phyloP scores from a whole-genome alignment of 2,329 filamentous ascomycete species.

The Remersonia thermophila region DNA sequence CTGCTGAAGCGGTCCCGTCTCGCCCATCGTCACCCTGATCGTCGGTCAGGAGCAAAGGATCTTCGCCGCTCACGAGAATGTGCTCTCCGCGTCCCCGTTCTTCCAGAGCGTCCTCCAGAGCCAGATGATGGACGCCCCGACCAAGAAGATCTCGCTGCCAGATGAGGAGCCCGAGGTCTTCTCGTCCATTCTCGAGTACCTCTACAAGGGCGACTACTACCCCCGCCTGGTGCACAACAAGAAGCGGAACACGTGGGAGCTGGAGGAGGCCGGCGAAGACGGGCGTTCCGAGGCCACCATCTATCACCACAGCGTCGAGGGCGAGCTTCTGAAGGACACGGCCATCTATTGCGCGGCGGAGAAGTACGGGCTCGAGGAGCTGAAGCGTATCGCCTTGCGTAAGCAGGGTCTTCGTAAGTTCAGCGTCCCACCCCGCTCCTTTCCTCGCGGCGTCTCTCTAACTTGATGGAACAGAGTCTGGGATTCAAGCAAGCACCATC shows the following conservation, averaged over 20 bases:
- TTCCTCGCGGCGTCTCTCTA: not conserved
- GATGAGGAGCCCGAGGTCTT: conserved; percentile 86
- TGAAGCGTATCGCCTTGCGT: conserved; percentile 71
- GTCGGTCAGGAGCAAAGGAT: conserved; percentile 73
- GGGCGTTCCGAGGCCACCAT: conserved; percentile 48
- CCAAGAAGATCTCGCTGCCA: conserved; percentile 66
- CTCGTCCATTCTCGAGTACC: conserved; percentile 77
- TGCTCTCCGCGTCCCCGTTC: conserved; percentile 67
- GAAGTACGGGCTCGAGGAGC: conserved; percentile 68
- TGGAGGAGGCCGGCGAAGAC: conserved; percentile 46
- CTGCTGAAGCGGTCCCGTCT: conserved; percentile 39
- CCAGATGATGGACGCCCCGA: conserved; percentile 48
- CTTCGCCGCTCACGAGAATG: conserved; percentile 83
- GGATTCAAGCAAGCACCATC: conserved; percentile 75
- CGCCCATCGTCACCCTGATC: conserved; percentile 66
- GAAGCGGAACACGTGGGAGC: conserved; percentile 64
- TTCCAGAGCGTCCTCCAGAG: conserved; percentile 54
- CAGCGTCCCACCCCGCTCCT: not conserved
- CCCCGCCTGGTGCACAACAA: conserved; percentile 75
- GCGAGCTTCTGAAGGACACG: conserved; percentile 72
- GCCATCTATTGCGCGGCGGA: conserved; percentile 84
- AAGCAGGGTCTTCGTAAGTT: conserved; percentile 73
- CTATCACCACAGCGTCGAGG: conserved; percentile 51
- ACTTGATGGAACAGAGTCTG: conserved; percentile 41
- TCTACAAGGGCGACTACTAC: conserved; percentile 91